Conservation (phyloP, 78 protist genomes). For the Polysphondylium violaceum region DNA sequence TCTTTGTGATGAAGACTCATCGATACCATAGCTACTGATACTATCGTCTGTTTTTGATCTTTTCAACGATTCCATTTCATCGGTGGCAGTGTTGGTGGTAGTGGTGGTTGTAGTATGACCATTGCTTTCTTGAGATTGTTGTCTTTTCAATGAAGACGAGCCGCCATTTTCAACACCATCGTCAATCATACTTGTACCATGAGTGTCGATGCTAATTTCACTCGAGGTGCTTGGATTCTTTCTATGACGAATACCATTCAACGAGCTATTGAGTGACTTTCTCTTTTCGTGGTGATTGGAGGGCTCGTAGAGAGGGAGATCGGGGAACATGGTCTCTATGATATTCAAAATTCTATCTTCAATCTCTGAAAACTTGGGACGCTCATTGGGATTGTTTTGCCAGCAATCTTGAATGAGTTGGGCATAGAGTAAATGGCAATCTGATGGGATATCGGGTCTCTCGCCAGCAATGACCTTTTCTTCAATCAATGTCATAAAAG, state of each 20-base stretch:
- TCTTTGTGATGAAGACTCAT: constrained; percentile 2
- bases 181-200: too few species aligned
- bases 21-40: constrained; percentile 9
- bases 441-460: constrained; percentile 74
- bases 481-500: constrained; percentile 71
- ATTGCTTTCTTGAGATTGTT: background rate
- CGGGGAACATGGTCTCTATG: constrained; percentile 34
- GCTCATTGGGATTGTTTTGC: constrained; percentile 52
- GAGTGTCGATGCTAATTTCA: constrained; percentile 15
- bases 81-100: background rate
- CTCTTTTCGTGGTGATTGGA: background rate
- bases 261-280: background rate
- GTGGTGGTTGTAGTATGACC: background rate
- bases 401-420: constrained; percentile 76
- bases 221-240: background rate
- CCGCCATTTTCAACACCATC: too few species aligned
- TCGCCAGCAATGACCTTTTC: constrained; percentile 79
- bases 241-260: background rate
- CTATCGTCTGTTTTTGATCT: constrained; percentile 17
- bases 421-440: constrained; percentile 29
- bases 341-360: constrained; percentile 50
- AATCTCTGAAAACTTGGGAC: constrained; percentile 76
- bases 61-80: background rate
- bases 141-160: too few species aligned
- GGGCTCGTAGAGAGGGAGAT: constrained; percentile 19